Evolutionary conservation across 305 asterid species (phyloP), one percentile per base, ranked within the genome.

Genomic region (Solanum aculeatissimum): DNA sequence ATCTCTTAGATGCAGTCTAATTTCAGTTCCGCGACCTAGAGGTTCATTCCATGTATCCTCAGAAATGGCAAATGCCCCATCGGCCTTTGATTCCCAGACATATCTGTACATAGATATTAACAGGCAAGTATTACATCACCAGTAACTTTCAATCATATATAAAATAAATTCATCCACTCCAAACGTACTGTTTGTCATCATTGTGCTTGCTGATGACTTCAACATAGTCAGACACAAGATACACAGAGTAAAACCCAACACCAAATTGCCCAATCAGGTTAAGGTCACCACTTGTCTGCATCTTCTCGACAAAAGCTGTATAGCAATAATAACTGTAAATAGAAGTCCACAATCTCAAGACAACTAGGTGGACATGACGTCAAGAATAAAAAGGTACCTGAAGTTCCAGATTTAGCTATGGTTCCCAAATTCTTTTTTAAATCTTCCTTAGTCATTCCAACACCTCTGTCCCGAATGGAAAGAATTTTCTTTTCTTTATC

Each of bases 381-480:
- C 74, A 80, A 45, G 38, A 70, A n/a, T 25, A 68, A 19, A 49
- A 68, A 32, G 54, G 29, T 86, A 94, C 98, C 98, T 89, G 98
- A 96, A 82, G 99, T 96, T 88, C 99, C 98, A 75, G 99, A 96
- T 51, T 89, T 90, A 53, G 93, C 91, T 74, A 90, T 90, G 38
- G 93, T 90, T 47, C 91, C 93, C 91, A 90, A 86, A 32, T 90
- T 89, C 87, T 89, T 90, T 21, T 94, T 90, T 86, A 96, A 87
- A 87, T 96, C 99, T 87, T 96, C 99, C 90, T 96, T 96, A 25
- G 99, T 96, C 99, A 96, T 94, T 77, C 98, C 97, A 47, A 96
- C 92, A 84, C 98, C 99, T 90, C 95, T 91, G 85, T 96, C 99
- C 27, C 97, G 97, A 81, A 96, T 93, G 5, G 91, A 93, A 43